phyloP scores from a whole-genome alignment of 306 rosid genomes.

The Acacia acuminata region DNA sequence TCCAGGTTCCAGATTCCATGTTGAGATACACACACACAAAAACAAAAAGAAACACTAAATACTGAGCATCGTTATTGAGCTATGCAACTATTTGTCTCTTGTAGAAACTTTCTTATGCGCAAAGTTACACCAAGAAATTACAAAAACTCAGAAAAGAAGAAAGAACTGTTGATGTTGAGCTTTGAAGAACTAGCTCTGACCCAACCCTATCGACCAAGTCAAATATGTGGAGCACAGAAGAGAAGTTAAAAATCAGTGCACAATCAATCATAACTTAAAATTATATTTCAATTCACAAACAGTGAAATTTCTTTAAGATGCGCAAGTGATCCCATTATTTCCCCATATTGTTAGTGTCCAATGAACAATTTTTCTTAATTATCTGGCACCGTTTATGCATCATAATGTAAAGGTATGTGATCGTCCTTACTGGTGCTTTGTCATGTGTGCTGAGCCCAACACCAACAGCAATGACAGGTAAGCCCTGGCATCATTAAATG shows the following conservation, averaged over 20 bases:
- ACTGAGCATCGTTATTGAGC: conserved; percentile 16
- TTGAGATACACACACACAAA: not conserved
- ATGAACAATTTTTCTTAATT: not conserved
- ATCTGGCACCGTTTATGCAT: conserved; percentile 15
- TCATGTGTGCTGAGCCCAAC: conserved; percentile 90
- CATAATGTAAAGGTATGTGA: conserved; percentile 15
- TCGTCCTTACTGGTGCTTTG: conserved; percentile 96
- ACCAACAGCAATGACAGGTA: conserved; percentile 87
- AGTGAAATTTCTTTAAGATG: not conserved
- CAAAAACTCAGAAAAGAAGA: not conserved
- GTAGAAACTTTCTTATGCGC: conserved; percentile 5
- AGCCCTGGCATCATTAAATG: conserved; percentile 58
- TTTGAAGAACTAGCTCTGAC: not conserved
- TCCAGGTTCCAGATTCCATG: not conserved
- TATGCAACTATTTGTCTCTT: not conserved
- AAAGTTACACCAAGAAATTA: conserved; percentile 1
- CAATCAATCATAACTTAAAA: not conserved
- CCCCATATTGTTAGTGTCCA: not conserved
- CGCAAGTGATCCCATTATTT: not conserved
- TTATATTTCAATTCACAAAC: not conserved
- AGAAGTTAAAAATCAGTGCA: not conserved
- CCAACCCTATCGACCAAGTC: not conserved
- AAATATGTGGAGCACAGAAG: not conserved
- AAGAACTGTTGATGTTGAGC: not conserved
- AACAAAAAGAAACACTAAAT: not conserved